phyloP scores from a whole-genome alignment of 108 stramenopile genomes.

The Stephanodiscus triporus region DNA sequence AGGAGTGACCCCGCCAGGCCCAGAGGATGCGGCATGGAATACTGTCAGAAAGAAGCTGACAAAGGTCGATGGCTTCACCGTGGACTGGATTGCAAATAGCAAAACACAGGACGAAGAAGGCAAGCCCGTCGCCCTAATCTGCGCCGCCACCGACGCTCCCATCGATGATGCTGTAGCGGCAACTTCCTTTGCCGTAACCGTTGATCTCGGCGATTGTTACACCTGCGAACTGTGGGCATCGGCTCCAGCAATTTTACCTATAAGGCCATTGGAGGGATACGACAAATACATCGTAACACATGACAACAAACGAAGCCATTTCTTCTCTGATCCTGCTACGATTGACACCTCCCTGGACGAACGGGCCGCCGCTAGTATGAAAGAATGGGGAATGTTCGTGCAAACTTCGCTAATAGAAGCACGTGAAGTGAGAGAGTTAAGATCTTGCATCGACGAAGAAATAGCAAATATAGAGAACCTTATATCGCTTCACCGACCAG shows the following conservation, averaged over 20 bases:
- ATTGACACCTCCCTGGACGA: slow-evolving; percentile 3
- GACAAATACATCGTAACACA: slow-evolving; percentile 6
- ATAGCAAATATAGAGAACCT: slow-evolving; percentile 33
- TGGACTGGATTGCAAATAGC: slow-evolving; percentile 12
- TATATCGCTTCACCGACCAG: slow-evolving; percentile 37
- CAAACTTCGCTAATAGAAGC: slow-evolving; percentile 30
- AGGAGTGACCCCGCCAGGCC: slow-evolving; percentile 15
- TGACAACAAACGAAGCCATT: background rate
- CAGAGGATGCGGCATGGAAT: slow-evolving; percentile 8
- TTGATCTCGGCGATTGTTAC: slow-evolving; percentile 6
- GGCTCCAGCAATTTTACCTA: slow-evolving; percentile 51
- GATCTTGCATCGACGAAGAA: slow-evolving; percentile 23
- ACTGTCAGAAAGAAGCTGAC: slow-evolving; percentile 10
- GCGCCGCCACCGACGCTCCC: slow-evolving; percentile 14
- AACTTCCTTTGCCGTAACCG: background rate
- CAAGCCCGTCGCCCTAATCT: slow-evolving; percentile 19
- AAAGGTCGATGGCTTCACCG: slow-evolving; percentile 9
- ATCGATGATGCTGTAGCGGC: slow-evolving; percentile 21
- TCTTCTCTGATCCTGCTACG: background rate
- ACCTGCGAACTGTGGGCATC: slow-evolving; percentile 58
- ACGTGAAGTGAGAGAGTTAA: slow-evolving; percentile 28
- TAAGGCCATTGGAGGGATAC: slow-evolving; percentile 41
- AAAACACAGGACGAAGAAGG: slow-evolving; percentile 23
- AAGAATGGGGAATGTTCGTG: slow-evolving; percentile 45
- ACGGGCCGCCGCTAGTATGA: slow-evolving; percentile 30